Conservation (phyloP, 306 rosid species). For the Sesbania bispinosa region DNA sequence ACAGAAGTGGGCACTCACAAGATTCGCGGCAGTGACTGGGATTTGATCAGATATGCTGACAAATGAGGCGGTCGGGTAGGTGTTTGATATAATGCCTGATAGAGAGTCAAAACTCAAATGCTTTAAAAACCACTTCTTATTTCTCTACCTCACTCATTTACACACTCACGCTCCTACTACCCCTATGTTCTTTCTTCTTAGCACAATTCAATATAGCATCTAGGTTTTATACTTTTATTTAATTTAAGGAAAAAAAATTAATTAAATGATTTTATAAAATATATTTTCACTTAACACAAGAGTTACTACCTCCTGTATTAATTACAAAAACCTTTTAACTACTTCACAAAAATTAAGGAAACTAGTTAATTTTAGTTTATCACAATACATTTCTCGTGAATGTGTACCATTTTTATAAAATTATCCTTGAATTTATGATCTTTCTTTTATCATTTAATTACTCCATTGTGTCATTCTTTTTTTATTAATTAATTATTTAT, state of each 20-base stretch:
- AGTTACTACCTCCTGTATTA: too few species aligned
- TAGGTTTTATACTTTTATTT: not conserved
- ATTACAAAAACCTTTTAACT: too few species aligned
- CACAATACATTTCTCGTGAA: too few species aligned
- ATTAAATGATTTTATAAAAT: too few species aligned
- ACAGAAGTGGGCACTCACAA: slow-evolving; percentile 33
- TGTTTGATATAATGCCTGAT: slow-evolving; percentile 25
- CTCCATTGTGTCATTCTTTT: too few species aligned
- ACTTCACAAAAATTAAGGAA: too few species aligned
- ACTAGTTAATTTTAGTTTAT: too few species aligned
- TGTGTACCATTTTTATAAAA: too few species aligned
- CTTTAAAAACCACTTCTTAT: not conserved
- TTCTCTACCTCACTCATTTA: not conserved
- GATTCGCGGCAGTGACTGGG: slow-evolving; percentile 29
- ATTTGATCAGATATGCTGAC: slow-evolving; percentile 17
- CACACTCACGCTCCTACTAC: not conserved
- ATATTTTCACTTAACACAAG: too few species aligned
- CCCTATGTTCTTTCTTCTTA: not conserved
- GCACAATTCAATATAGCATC: not conserved
- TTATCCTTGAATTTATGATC: too few species aligned
- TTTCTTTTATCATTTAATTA: too few species aligned
- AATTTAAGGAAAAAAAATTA: not conserved
- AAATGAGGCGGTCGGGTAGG: not conserved
- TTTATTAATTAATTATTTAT: too few species aligned
- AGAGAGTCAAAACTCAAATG: not conserved